phyloP scores from a whole-genome alignment of 2,329 filamentous ascomycete species.

The Neofusicoccum cordaticola region DNA sequence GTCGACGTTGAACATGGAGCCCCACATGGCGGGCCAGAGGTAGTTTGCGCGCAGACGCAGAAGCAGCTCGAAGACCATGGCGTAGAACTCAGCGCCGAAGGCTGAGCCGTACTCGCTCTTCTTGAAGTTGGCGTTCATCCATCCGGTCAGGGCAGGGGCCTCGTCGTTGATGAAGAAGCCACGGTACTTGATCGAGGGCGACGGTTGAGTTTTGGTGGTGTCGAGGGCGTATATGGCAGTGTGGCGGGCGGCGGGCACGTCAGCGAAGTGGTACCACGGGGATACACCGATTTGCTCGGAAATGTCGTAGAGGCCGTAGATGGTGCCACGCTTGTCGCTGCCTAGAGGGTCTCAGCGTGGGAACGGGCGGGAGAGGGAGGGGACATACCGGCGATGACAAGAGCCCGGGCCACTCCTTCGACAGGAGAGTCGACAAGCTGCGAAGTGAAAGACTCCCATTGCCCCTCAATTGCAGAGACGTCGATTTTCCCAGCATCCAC shows the following conservation, averaged over 20 bases:
- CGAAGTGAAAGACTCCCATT: conserved; percentile 69
- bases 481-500: conserved; percentile 57
- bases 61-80: conserved; percentile 67
- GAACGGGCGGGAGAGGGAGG: background rate
- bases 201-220: conserved; percentile 54
- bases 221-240: conserved; percentile 55
- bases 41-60: conserved; percentile 71
- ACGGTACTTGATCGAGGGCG: conserved; percentile 65
- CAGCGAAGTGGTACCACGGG: conserved; percentile 68
- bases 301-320: conserved; percentile 69
- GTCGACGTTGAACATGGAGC: conserved; percentile 69
- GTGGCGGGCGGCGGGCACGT: conserved; percentile 55
- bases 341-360: conserved; percentile 27
- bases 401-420: conserved; percentile 54
- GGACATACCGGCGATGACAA: conserved; percentile 59
- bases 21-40: conserved; percentile 72
- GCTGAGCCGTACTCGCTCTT: conserved; percentile 33
- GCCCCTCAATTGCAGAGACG: conserved; percentile 54
- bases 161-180: conserved; percentile 72
- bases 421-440: conserved; percentile 58
- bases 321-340: conserved; percentile 64
- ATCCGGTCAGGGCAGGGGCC: conserved; percentile 64
- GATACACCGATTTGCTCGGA: conserved; percentile 72
- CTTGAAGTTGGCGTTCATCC: conserved; percentile 56
- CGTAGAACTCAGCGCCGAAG: conserved; percentile 62